Percentiles rank a stretch among this genome's conserved stretches.
These are phyloP conservation scores for Phytophthora agathidicida DNA, from an alignment of 352 stramenopile genomes.

Conservation along the genomic window DNA sequence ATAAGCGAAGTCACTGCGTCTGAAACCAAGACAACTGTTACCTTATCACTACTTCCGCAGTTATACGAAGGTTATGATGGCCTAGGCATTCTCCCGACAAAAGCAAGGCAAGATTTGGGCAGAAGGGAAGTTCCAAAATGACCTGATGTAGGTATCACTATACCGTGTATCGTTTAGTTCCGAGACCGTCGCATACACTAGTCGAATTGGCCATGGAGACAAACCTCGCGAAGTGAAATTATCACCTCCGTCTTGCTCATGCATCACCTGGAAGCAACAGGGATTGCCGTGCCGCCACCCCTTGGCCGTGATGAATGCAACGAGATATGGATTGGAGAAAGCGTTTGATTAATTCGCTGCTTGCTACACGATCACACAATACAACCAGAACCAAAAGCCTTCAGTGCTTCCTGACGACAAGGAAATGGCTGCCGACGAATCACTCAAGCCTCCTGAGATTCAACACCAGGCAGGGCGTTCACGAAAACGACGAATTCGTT, in stretches of 20 bases:
- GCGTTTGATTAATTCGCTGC: too few species aligned
- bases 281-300: background rate
- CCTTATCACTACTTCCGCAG: background rate
- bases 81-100: too few species aligned
- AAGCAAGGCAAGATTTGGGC: too few species aligned
- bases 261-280: background rate
- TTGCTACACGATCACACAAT: too few species aligned
- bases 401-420: too few species aligned
- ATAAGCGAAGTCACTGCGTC: background rate
- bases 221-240: background rate
- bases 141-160: background rate
- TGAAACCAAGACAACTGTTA: background rate
- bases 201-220: background rate
- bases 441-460: background rate
- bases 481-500: background rate
- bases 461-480: background rate
- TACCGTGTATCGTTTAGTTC: background rate
- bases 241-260: background rate
- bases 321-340: background rate
- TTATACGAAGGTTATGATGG: background rate
- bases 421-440: too few species aligned
- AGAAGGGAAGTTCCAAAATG: background rate
- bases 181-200: background rate
- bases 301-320: background rate
- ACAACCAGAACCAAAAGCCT: too few species aligned